These are phyloP conservation scores for Pichia sp. DNA, from an alignment of 1,139 yeast species.

Conservation along the genomic window DNA sequence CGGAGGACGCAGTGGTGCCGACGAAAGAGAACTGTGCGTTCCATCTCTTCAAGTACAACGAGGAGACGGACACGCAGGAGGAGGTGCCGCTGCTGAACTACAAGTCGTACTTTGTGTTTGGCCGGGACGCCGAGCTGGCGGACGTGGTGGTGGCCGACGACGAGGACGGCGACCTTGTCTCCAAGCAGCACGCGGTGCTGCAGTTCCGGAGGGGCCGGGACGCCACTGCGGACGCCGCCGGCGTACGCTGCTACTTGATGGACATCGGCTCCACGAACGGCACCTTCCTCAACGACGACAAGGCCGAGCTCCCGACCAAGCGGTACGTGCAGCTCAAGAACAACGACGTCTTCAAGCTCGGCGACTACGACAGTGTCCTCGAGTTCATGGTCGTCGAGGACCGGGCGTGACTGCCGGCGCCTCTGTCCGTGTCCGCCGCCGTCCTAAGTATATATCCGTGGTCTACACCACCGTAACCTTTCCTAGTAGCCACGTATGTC, in stretches of 20 bases:
- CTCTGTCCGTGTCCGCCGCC: not conserved
- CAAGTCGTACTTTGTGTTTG: constrained; percentile 36
- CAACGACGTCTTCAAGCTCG: constrained; percentile 47
- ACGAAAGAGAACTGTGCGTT: constrained; percentile 16
- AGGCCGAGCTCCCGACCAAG: constrained; percentile 37
- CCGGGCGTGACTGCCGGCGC: not conserved
- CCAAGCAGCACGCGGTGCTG: constrained; percentile 54
- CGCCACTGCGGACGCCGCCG: not conserved
- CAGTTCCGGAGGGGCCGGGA: constrained; percentile 37
- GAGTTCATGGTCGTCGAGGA: constrained; percentile 21
- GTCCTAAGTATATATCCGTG: not conserved
- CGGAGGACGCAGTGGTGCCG: constrained; percentile 23
- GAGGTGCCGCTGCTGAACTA: constrained; percentile 22
- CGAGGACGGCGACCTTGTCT: constrained; percentile 39
- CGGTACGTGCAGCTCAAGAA: constrained; percentile 45
- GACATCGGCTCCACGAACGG: constrained; percentile 55
- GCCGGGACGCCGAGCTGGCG: constrained; percentile 42
- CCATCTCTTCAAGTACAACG: constrained; percentile 18
- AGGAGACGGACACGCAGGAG: constrained; percentile 12
- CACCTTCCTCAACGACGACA: constrained; percentile 44
- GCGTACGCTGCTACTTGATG: constrained; percentile 36
- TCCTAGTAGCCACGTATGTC: not conserved
- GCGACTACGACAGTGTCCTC: constrained; percentile 31
- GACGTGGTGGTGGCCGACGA: constrained; percentile 38
- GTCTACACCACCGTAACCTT: not conserved